Evolutionary conservation across 1,139 yeast species (phyloP).

Genomic region (Yamadazyma atmosphaerica): DNA sequence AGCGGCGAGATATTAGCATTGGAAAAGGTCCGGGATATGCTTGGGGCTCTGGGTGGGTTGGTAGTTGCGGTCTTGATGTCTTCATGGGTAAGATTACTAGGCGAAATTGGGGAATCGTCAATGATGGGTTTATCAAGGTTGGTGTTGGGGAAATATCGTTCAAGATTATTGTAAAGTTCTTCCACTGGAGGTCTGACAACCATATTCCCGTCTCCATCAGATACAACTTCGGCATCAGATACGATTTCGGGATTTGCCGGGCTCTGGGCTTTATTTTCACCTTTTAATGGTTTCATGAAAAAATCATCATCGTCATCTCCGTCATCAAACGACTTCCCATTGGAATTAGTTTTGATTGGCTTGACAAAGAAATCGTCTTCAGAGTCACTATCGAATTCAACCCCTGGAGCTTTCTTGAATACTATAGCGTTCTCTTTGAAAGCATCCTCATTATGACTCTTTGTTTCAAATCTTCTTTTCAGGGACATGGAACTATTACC

Average conservation of each 20-base stretch:
- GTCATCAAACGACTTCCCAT: slow-evolving; percentile 9
- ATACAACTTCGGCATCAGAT: background rate
- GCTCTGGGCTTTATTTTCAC: background rate
- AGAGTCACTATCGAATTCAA: slow-evolving; percentile 41
- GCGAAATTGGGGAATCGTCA: slow-evolving; percentile 72
- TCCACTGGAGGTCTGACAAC: slow-evolving; percentile 90
- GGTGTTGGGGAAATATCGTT: slow-evolving; percentile 87
- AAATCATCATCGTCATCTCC: slow-evolving; percentile 29
- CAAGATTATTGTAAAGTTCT: slow-evolving; percentile 87
- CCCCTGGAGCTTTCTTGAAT: slow-evolving; percentile 72
- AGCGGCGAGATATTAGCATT: slow-evolving; percentile 48
- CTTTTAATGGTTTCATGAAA: slow-evolving; percentile 27
- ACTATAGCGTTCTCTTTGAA: slow-evolving; percentile 68
- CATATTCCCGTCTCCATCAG: slow-evolving; percentile 26
- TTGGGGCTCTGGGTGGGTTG: slow-evolving; percentile 27
- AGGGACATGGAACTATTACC: slow-evolving; percentile 12
- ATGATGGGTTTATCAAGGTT: slow-evolving; percentile 91
- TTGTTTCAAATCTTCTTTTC: slow-evolving; percentile 20
- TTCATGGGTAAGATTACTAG: slow-evolving; percentile 22
- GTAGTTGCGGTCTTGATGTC: slow-evolving; percentile 2
- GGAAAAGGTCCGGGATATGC: slow-evolving; percentile 49
- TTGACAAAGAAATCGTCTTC: slow-evolving; percentile 66
- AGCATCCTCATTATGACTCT: slow-evolving; percentile 35
- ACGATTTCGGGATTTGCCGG: background rate
- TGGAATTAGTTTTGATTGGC: slow-evolving; percentile 24